phyloP scores from a whole-genome alignment of 2,329 filamentous ascomycete genomes.

The Cordyceps tenuipes region DNA sequence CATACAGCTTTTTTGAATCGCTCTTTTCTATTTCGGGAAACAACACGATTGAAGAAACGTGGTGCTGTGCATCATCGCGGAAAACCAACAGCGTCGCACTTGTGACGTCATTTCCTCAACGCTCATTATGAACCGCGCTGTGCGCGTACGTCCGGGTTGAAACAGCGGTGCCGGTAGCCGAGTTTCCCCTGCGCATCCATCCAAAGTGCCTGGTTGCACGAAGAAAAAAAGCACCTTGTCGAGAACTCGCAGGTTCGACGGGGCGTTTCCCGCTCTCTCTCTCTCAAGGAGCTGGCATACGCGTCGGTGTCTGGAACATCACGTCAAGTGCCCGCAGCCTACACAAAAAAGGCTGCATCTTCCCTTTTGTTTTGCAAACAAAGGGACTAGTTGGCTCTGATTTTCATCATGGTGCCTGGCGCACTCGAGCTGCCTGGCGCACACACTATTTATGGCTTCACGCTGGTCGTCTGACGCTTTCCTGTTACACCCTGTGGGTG shows the following conservation, averaged over 20 bases:
- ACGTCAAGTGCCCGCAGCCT: background rate
- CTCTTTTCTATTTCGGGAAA: background rate
- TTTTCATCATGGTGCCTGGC: background rate
- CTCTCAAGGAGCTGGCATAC: background rate
- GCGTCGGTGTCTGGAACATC: slow-evolving; percentile 1
- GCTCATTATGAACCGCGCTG: background rate
- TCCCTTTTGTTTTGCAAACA: background rate
- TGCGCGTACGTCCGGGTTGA: background rate
- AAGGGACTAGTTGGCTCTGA: background rate
- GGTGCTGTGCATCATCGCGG: background rate
- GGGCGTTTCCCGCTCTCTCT: background rate
- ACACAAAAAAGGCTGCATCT: background rate
- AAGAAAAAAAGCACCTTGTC: too few species aligned
- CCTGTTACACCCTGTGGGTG: background rate
- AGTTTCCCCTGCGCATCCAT: background rate
- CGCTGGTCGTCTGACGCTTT: background rate
- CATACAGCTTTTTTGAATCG: background rate
- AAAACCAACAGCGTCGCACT: background rate
- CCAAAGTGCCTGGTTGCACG: background rate
- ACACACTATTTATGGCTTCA: background rate
- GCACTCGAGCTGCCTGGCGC: background rate
- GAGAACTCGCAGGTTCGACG: background rate
- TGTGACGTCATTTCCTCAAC: background rate
- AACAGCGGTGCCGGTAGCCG: background rate
- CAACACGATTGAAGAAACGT: background rate